These are phyloP conservation scores for Ustilago bromivora DNA, from an alignment of 1,284 basidiomycete genomes.

Conservation along the genomic window DNA sequence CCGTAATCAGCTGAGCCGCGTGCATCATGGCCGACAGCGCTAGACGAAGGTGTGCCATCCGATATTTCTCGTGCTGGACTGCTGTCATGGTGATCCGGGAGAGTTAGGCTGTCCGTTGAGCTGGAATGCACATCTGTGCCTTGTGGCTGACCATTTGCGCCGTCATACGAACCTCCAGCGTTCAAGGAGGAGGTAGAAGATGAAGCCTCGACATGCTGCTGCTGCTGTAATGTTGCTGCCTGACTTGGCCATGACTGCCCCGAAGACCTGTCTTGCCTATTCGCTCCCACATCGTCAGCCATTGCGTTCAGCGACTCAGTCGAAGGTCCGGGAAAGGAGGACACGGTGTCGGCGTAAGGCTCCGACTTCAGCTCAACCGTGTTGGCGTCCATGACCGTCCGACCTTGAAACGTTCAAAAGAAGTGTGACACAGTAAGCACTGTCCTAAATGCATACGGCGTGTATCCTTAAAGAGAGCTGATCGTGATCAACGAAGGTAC, in stretches of 20 bases:
- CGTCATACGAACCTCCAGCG: background rate
- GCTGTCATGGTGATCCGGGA: background rate
- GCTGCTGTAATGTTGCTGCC: background rate
- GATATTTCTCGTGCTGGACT: slow-evolving; percentile 4
- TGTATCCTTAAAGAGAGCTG: too few relatives aligned
- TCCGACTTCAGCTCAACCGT: slow-evolving; percentile 1
- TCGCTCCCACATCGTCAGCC: slow-evolving; percentile 4
- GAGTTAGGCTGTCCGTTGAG: background rate
- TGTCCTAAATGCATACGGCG: slow-evolving; percentile 5
- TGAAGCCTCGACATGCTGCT: slow-evolving; percentile 1
- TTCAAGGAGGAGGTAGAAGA: background rate
- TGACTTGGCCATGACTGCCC: slow-evolving; percentile 16
- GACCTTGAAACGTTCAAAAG: background rate
- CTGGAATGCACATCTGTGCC: background rate
- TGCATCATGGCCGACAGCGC: background rate
- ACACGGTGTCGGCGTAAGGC: background rate
- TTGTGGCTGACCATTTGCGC: background rate
- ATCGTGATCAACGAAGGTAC: background rate
- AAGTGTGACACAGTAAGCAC: background rate
- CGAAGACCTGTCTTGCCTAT: slow-evolving; percentile 5
- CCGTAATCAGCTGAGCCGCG: slow-evolving; percentile 9
- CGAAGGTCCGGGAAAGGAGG: background rate
- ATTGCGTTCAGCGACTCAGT: background rate
- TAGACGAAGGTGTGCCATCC: slow-evolving; percentile 7
- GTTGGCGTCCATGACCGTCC: background rate